These are phyloP conservation scores for Didymosphaeria variabile DNA, from an alignment of 2,329 filamentous ascomycete genomes.

Conservation along the genomic window DNA sequence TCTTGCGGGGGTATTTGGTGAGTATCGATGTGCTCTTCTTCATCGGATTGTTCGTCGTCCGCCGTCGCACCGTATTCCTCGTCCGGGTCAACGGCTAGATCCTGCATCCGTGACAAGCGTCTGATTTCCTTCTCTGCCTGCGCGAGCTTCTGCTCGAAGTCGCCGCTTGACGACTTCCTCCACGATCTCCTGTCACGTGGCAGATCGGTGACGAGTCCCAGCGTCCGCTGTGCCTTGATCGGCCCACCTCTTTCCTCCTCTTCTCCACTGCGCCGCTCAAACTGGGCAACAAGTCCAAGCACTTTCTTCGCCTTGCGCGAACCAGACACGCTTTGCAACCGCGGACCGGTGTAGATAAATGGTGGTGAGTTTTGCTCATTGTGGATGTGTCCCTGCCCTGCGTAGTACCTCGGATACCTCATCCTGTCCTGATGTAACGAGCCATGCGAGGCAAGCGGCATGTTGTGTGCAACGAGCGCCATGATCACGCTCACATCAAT, in stretches of 20 bases:
- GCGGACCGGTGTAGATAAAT: slow-evolving; percentile 9
- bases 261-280: neutral
- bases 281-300: slow-evolving; percentile 14
- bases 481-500: slow-evolving; percentile 3
- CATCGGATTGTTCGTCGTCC: neutral
- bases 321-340: slow-evolving; percentile 8
- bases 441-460: neutral
- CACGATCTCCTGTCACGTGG: slow-evolving; percentile 10
- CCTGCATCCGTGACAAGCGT: slow-evolving; percentile 13
- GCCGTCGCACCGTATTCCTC: neutral
- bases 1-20: neutral
- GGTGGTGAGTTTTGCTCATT: neutral
- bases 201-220: slow-evolving; percentile 9
- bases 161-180: slow-evolving; percentile 1
- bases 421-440: slow-evolving; percentile 2
- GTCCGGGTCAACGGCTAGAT: neutral
- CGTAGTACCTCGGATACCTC: slow-evolving; percentile 8
- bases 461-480: slow-evolving; percentile 8
- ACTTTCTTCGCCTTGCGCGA: slow-evolving; percentile 16
- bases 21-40: neutral
- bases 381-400: neutral
- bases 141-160: slow-evolving; percentile 14
- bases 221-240: slow-evolving; percentile 14
- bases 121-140: slow-evolving; percentile 16
- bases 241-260: neutral